Percentiles rank a stretch among this genome's conserved stretches.
Evolutionary conservation across 2,329 filamentous ascomycete genomes (phyloP).

Genomic region (Drechslera avenae): DNA sequence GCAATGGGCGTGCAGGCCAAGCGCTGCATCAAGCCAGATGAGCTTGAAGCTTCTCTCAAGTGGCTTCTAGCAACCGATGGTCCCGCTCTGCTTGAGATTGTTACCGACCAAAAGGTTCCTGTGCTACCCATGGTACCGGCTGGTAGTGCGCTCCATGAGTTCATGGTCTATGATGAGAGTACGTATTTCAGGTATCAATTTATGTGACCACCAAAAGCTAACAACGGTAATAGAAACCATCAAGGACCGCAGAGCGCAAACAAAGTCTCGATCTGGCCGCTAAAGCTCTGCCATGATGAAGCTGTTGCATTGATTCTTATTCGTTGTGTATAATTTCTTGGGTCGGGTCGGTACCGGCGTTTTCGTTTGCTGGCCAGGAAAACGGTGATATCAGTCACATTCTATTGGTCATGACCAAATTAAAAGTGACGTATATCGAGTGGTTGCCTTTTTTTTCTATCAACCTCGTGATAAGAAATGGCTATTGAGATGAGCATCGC

Average conservation of each 20-base stretch:
- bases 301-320: constrained; percentile 12
- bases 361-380: background rate
- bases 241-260: constrained; percentile 40
- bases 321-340: constrained; percentile 26
- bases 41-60: constrained; percentile 76
- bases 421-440: too few species aligned
- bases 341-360: constrained; percentile 24
- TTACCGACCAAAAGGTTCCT: constrained; percentile 87
- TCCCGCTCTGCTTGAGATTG: constrained; percentile 89
- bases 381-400: too few species aligned
- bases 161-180: constrained; percentile 85
- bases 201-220: background rate
- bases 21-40: constrained; percentile 73
- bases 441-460: too few species aligned
- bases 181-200: constrained; percentile 43
- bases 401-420: too few species aligned
- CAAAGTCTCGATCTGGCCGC: constrained; percentile 36
- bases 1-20: constrained; percentile 85
- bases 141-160: constrained; percentile 87
- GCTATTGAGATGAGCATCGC: too few species aligned
- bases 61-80: constrained; percentile 87
- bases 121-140: constrained; percentile 97
- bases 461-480: too few species aligned
- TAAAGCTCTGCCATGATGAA: constrained; percentile 10
- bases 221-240: constrained; percentile 20